A percentile compares a stretch with the other conserved stretches of the same genome.
These are phyloP conservation scores for Amanita jacksonii DNA, from an alignment of 768 basidiomycete species.

Conservation along the genomic window DNA sequence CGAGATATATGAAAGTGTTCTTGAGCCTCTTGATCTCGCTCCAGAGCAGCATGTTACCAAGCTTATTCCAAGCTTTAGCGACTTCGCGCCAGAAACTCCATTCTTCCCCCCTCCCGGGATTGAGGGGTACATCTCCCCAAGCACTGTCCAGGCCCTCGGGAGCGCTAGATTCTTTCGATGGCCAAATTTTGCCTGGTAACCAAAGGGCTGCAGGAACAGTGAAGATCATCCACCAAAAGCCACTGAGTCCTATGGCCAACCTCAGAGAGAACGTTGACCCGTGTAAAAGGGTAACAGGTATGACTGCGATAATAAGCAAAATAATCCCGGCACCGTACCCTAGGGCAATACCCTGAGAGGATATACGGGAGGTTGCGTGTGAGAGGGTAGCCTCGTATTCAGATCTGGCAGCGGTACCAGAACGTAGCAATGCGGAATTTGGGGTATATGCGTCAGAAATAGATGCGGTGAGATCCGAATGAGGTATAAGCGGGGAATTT, in stretches of 20 bases:
- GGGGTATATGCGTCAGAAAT: slow-evolving; percentile 8
- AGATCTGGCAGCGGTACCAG: slow-evolving; percentile 17
- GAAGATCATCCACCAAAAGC: slow-evolving; percentile 82
- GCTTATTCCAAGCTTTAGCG: slow-evolving; percentile 59
- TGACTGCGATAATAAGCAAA: slow-evolving; percentile 58
- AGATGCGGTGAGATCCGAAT: slow-evolving; percentile 1
- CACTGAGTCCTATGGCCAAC: slow-evolving; percentile 77
- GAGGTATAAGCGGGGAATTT: slow-evolving; percentile 29
- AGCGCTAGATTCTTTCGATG: slow-evolving; percentile 7
- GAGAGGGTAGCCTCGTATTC: slow-evolving; percentile 55
- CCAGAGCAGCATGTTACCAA: slow-evolving; percentile 68
- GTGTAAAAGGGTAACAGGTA: slow-evolving; percentile 66
- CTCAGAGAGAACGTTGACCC: slow-evolving; percentile 75
- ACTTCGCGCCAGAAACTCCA: slow-evolving; percentile 50
- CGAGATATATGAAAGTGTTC: slow-evolving; percentile 83
- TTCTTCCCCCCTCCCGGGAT: slow-evolving; percentile 10
- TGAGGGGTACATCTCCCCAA: slow-evolving; percentile 17
- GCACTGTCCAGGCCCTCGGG: slow-evolving; percentile 12
- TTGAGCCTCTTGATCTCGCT: slow-evolving; percentile 62
- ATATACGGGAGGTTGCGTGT: slow-evolving; percentile 71
- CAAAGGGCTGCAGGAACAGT: slow-evolving; percentile 71
- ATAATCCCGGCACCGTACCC: slow-evolving; percentile 82
- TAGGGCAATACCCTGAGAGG: slow-evolving; percentile 75
- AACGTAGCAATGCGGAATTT: slow-evolving; percentile 7
- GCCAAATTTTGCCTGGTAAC: slow-evolving; percentile 39